A percentile compares a stretch with the other conserved stretches of the same genome.
These are phyloP conservation scores for Actinomortierella ambigua DNA, from an alignment of 371 early-diverging fungal genomes.

Conservation along the genomic window DNA sequence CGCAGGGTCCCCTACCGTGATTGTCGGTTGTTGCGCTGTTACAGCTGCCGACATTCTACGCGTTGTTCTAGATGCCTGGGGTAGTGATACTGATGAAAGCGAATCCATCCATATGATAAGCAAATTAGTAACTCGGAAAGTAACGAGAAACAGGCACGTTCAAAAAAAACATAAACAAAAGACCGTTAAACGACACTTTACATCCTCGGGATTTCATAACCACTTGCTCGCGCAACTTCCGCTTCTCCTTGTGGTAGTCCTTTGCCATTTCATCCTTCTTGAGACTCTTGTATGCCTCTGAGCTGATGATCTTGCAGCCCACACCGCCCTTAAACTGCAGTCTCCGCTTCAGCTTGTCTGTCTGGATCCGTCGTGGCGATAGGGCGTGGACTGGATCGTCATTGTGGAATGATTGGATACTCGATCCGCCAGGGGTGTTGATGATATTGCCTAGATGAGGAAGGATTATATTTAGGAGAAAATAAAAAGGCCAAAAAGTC, in stretches of 20 bases:
- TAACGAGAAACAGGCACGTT: not conserved
- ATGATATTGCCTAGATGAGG: conserved; percentile 22
- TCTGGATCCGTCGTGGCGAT: conserved; percentile 14
- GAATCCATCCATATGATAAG: too few relatives aligned
- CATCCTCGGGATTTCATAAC: conserved; percentile 37
- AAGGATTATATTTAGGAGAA: too few relatives aligned
- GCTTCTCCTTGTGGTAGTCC: conserved; percentile 30
- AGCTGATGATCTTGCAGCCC: conserved; percentile 19
- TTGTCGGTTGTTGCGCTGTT: conserved; percentile 22
- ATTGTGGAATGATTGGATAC: conserved; percentile 23
- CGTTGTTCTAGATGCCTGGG: not conserved
- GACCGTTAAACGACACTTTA: conserved; percentile 9
- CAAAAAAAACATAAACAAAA: not conserved
- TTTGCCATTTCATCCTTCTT: conserved; percentile 27
- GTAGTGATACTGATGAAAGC: not conserved
- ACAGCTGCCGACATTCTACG: conserved; percentile 34
- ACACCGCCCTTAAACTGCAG: conserved; percentile 38
- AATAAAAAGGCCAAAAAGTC: too few relatives aligned
- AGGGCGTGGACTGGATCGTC: conserved; percentile 10
- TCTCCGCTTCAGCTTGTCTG: conserved; percentile 37
- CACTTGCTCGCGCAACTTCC: conserved; percentile 23
- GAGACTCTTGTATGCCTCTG: conserved; percentile 26
- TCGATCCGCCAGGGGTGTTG: conserved; percentile 42
- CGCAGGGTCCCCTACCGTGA: too few relatives aligned
- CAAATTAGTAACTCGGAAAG: not conserved